phyloP scores from a whole-genome alignment of 2,329 filamentous ascomycete species.

The Juglanconis oblonga region DNA sequence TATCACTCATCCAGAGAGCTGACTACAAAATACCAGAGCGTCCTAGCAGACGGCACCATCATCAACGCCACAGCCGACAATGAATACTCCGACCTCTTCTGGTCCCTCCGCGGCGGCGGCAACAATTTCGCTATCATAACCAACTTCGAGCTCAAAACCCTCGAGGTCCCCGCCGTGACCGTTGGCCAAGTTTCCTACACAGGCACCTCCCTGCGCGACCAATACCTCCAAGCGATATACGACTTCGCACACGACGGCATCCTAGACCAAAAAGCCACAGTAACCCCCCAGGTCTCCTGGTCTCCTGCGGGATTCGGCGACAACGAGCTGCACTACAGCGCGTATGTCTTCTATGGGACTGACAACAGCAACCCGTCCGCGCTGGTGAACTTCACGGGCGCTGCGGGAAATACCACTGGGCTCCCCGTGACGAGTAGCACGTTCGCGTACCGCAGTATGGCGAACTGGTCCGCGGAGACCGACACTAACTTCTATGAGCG shows the following conservation, averaged over 20 bases:
- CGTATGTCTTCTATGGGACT: constrained; percentile 1
- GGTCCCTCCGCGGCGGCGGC: constrained; percentile 24
- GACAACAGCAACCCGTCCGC: neutral
- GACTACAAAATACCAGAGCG: constrained; percentile 2
- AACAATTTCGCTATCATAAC: constrained; percentile 32
- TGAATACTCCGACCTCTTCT: constrained; percentile 27
- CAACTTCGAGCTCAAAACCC: constrained; percentile 25
- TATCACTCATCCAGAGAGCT: neutral
- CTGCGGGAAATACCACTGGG: neutral
- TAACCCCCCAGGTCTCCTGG: neutral
- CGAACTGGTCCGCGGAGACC: neutral
- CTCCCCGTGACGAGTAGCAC: constrained; percentile 1
- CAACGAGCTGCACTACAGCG: neutral
- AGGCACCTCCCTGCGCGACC: neutral
- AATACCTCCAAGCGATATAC: constrained; percentile 8
- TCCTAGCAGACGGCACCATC: constrained; percentile 26
- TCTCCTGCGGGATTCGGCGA: neutral
- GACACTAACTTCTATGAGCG: neutral
- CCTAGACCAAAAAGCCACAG: constrained; percentile 8
- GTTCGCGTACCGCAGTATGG: neutral
- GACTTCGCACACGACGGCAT: constrained; percentile 9
- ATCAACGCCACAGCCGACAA: constrained; percentile 25
- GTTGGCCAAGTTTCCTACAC: constrained; percentile 3
- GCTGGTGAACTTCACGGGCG: constrained; percentile 1
- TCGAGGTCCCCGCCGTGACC: neutral